A percentile compares a stretch with the other conserved stretches of the same genome.
These are phyloP conservation scores for Brassica hybrid DNA, from an alignment of 441 rosid genomes.

Conservation along the genomic window DNA sequence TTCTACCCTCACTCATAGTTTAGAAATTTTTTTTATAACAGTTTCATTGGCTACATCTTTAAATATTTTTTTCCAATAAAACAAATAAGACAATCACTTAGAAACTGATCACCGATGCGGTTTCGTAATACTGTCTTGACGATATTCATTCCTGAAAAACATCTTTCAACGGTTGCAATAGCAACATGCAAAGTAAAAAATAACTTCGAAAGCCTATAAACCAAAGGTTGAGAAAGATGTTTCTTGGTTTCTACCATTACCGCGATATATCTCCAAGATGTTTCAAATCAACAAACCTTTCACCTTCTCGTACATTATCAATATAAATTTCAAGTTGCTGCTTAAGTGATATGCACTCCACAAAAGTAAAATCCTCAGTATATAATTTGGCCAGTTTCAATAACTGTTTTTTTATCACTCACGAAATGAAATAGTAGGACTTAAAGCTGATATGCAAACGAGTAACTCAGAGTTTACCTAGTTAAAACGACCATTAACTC, in stretches of 20 bases:
- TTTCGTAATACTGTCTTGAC: not conserved
- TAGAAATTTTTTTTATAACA: too few species aligned
- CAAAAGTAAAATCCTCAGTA: not conserved
- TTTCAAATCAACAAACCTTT: too few species aligned
- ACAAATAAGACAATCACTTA: not conserved
- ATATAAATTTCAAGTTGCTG: not conserved
- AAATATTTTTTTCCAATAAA: not conserved
- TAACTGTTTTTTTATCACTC: not conserved
- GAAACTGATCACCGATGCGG: not conserved
- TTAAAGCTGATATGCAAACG: too few species aligned
- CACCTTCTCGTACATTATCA: too few species aligned
- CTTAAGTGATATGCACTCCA: not conserved
- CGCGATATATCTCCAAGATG: too few species aligned
- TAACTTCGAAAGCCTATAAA: not conserved
- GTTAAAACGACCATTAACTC: too few species aligned
- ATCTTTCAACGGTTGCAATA: not conserved
- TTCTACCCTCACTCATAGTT: not conserved
- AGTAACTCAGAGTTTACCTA: too few species aligned
- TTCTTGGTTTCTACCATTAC: too few species aligned
- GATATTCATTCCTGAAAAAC: not conserved
- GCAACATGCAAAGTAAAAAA: not conserved
- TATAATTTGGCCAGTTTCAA: not conserved
- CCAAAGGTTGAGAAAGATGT: not conserved
- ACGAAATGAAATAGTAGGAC: too few species aligned
- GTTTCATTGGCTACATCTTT: not conserved